Conservation (phyloP, 2,329 filamentous ascomycete genomes). For the Cytospora leucostoma region DNA sequence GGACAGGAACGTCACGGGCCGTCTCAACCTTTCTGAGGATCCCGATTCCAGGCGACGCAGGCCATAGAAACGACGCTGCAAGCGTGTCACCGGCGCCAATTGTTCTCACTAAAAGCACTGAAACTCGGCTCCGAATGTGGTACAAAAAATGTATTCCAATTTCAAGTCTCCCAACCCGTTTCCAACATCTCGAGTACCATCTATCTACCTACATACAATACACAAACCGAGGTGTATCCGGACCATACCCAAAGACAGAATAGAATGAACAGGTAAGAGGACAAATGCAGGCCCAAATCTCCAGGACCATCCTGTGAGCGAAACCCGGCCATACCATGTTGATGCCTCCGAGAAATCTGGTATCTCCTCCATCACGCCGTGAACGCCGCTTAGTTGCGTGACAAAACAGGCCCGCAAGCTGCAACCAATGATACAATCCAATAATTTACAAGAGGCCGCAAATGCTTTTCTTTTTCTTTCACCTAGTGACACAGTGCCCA, state of each 20-base stretch:
- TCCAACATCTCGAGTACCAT: background rate
- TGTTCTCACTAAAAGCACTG: background rate
- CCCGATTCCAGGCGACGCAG: too few species aligned
- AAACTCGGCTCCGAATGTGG: background rate
- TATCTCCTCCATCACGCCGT: constrained; percentile 25
- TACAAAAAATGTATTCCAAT: background rate
- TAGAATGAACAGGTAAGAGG: background rate
- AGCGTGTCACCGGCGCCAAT: background rate
- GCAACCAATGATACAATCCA: constrained; percentile 13
- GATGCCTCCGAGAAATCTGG: constrained; percentile 17
- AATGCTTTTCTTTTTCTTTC: background rate
- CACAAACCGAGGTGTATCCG: background rate
- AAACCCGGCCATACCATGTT: constrained; percentile 10
- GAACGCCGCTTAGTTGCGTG: constrained; percentile 28
- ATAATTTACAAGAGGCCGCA: constrained; percentile 26
- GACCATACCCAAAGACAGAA: background rate
- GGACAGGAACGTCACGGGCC: constrained; percentile 1
- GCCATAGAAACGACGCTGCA: background rate
- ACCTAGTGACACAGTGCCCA: constrained; percentile 8
- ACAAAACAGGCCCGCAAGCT: constrained; percentile 15
- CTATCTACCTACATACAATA: constrained; percentile 13
- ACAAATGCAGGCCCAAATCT: constrained; percentile 10
- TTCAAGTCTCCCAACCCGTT: background rate
- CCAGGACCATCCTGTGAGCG: constrained; percentile 6
- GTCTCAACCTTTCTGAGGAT: too few species aligned